phyloP scores from a whole-genome alignment of 129 eudicot species.

The Oenanthe sinensis region DNA sequence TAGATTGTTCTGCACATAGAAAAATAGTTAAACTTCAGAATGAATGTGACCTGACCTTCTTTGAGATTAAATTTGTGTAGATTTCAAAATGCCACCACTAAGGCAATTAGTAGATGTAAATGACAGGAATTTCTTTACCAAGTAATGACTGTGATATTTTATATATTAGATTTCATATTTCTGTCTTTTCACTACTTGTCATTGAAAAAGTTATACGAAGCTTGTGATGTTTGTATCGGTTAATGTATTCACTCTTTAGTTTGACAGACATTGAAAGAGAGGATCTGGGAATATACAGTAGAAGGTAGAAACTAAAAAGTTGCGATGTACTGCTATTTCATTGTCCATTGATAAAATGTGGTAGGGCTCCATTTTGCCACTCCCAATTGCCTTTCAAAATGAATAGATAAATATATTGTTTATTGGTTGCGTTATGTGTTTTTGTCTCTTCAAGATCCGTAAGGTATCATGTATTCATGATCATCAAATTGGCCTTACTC shows the following conservation, averaged over 20 bases:
- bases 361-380: not conserved
- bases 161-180: constrained; percentile 10
- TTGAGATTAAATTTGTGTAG: constrained; percentile 22
- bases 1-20: constrained; percentile 23
- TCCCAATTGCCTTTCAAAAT: too few relatives aligned
- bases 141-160: constrained; percentile 25
- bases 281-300: not conserved
- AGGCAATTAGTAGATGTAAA: constrained; percentile 47
- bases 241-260: not conserved
- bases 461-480: not conserved
- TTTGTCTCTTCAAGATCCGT: not conserved
- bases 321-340: not conserved
- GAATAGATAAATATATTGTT: not conserved
- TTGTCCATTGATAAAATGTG: not conserved
- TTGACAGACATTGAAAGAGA: not conserved
- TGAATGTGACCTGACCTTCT: constrained; percentile 22
- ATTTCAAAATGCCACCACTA: constrained; percentile 43
- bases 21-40: constrained; percentile 6
- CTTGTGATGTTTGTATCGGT: too few relatives aligned
- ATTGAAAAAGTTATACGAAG: not conserved
- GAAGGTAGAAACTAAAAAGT: not conserved
- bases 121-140: constrained; percentile 38
- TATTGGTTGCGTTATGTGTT: not conserved
- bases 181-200: not conserved
- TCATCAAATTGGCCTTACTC: not conserved